A percentile compares a stretch with the other conserved stretches of the same genome.
Evolutionary conservation across 495 filamentous ascomycete species (phyloP).

Genomic region (Pyrenopolyporus hunteri): DNA sequence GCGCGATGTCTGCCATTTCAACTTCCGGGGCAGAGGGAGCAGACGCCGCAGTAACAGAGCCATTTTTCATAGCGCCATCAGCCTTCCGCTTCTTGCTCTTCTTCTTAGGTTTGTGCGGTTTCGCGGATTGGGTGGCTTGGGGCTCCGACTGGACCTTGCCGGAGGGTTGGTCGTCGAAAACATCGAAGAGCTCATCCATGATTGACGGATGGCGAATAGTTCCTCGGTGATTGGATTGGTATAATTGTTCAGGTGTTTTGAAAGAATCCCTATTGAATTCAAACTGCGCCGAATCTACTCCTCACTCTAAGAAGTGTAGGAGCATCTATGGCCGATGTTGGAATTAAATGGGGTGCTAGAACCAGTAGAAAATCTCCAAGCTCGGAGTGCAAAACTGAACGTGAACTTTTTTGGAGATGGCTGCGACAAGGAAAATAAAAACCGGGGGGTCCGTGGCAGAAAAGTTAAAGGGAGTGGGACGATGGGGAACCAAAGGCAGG

Average conservation of each 20-base stretch:
- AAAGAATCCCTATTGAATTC: background rate
- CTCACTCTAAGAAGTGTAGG: background rate
- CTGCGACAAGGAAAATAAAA: conserved; percentile 22
- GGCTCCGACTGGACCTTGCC: conserved; percentile 52
- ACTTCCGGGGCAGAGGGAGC: conserved; percentile 47
- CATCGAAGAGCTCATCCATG: conserved; percentile 86
- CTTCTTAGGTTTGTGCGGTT: conserved; percentile 50
- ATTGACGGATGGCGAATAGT: conserved; percentile 12
- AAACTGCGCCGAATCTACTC: background rate
- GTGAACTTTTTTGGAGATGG: conserved; percentile 22
- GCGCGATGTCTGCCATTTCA: conserved; percentile 56
- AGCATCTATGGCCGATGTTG: background rate
- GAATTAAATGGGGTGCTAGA: background rate
- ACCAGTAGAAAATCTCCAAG: conserved; percentile 1
- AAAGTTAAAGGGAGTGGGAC: conserved; percentile 28
- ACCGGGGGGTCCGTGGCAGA: conserved; percentile 31
- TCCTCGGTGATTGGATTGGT: background rate
- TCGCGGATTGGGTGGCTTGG: conserved; percentile 43
- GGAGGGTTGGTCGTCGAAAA: conserved; percentile 67
- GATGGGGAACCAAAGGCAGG: conserved; percentile 6
- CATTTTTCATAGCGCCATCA: conserved; percentile 73
- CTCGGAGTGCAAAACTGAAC: background rate
- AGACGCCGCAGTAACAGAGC: conserved; percentile 44
- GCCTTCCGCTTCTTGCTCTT: conserved; percentile 82
- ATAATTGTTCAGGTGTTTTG: background rate